Evolutionary conservation across 805 yeast species (phyloP), one percentile per base, ranked within the genome.

Genomic region (Pichia rugopelliculosa): DNA sequence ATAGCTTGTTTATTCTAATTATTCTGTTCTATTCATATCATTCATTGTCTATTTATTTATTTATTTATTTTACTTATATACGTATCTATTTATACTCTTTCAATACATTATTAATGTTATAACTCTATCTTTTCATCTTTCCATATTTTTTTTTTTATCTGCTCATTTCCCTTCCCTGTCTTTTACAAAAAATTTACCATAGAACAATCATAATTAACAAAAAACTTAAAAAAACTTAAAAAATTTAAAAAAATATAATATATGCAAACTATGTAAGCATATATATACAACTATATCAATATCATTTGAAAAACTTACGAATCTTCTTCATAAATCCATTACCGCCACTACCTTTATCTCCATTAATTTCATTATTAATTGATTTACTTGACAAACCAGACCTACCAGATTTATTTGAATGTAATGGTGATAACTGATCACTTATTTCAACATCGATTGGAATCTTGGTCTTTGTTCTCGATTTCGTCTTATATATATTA

Each of bases 361-460:
- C 52, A 23, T 48, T 39, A 36, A 41, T 42, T 8, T 42, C 25
- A n/a, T 36, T 36, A 41, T 20, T 20, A 5, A 11, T 20, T 2
- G 13, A 7, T 18, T 23, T 18, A 23, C 24, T n/a, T 41, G 42
- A 34, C 17, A 23, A 36, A n/a, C 38, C 30, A 15, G 37, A 37
- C n/a, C 27, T 26, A 21, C 48, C 46, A 25, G 43, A 47, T 15
- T 22, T 49, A 30, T 43, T 42, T 3, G 64, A 58, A 42, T 61
- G 65, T 10, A 57, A 46, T 9, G 65, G 66, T 3, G 64, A 59
- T 12, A 62, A 73, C 52, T 71, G 77, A 51, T 69, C 77, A 39
- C 70, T 69, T 52, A 70, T 68, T 41, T 76, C 69, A 23, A 72
- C 67, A 36, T 68, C 67, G 41, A 51, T 54, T 15, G 55, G 59